phyloP scores from a whole-genome alignment of 345 rosid genomes.

The Erodium maritimum region DNA sequence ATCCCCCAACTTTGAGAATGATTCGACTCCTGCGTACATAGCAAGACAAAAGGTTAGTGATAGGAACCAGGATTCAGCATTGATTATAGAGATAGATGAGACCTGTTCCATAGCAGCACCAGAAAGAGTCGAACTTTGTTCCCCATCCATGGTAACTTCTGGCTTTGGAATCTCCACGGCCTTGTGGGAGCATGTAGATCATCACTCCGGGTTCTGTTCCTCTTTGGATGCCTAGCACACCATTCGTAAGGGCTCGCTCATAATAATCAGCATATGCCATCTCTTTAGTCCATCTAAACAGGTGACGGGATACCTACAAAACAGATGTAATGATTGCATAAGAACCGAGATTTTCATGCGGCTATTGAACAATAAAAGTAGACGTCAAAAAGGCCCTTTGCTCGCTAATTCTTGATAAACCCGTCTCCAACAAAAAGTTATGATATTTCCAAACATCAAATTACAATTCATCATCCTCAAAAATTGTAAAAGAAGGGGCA shows the following conservation, averaged over 20 bases:
- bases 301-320: constrained; percentile 69
- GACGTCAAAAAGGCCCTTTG: too few species aligned
- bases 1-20: constrained; percentile 90
- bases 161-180: constrained; percentile 68
- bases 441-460: neutral
- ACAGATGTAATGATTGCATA: neutral
- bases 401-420: too few species aligned
- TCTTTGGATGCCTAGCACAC: constrained; percentile 82
- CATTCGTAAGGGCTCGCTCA: constrained; percentile 82
- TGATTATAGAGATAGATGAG: neutral
- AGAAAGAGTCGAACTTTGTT: constrained; percentile 50
- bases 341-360: too few species aligned
- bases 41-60: too few species aligned
- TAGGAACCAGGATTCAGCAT: neutral
- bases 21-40: constrained; percentile 50
- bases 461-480: neutral
- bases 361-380: too few species aligned
- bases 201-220: constrained; percentile 81
- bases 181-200: constrained; percentile 94
- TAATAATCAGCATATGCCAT: constrained; percentile 82
- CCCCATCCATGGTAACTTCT: constrained; percentile 80
- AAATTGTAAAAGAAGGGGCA: neutral
- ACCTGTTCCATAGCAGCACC: constrained; percentile 99
- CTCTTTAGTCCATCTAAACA: constrained; percentile 90
- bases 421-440: neutral